phyloP scores from a whole-genome alignment of 306 rosid genomes.

The peach (Prunus persica) region Prunus_persica_NCBIv2 NC_034009.1:36409001-36409500 shows the following conservation, averaged over 20 bases:
- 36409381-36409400: too few species aligned
- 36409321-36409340: too few species aligned
- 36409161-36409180: not conserved
- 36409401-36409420: too few species aligned
- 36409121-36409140: slow-evolving; percentile 13
- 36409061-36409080: not conserved
- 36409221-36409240: not conserved
- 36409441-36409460: not conserved
- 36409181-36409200: not conserved
- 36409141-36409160: slow-evolving; percentile 1
- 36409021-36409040: slow-evolving; percentile 21
- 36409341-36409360: too few species aligned
- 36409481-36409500: not conserved
- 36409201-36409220: not conserved
- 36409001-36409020: not conserved
- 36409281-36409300: too few species aligned
- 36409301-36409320: too few species aligned
- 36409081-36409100: not conserved
- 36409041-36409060: not conserved
- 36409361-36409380: too few species aligned
- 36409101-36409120: not conserved
- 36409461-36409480: not conserved
- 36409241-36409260: not conserved
- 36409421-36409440: too few species aligned
- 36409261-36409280: not conserved